These are phyloP conservation scores for Cystobasidium tubakii DNA, from an alignment of 768 basidiomycete genomes.

Conservation along the genomic window DNA sequence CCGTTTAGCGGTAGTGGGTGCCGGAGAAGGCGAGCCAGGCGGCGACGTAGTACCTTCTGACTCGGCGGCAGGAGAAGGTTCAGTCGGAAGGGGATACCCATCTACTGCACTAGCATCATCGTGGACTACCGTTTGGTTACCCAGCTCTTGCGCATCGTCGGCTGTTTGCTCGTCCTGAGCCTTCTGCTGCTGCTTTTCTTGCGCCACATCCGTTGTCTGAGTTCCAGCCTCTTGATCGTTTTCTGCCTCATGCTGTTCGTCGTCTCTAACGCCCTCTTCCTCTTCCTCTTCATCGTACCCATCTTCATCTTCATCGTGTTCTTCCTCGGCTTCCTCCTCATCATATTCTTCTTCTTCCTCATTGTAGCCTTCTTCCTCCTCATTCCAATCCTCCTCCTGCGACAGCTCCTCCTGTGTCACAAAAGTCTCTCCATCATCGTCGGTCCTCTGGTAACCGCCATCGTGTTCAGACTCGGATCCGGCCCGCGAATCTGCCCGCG, in stretches of 20 bases:
- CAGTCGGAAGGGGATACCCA: not conserved
- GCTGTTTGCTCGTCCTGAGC: not conserved
- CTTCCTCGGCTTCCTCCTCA: not conserved
- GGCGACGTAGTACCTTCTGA: not conserved
- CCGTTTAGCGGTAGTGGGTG: not conserved
- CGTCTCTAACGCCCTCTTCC: conserved; percentile 7
- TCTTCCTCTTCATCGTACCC: conserved; percentile 19
- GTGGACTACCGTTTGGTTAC: not conserved
- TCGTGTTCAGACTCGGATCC: not conserved
- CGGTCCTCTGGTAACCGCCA: not conserved
- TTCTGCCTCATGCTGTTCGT: conserved; percentile 9
- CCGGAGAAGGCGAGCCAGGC: not conserved
- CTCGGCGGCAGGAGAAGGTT: not conserved
- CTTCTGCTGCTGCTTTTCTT: not conserved
- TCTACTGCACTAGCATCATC: not conserved
- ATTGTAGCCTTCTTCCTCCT: not conserved
- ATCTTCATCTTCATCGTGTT: not conserved
- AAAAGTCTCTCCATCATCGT: not conserved
- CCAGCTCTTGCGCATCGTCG: not conserved
- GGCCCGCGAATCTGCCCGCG: too few species aligned
- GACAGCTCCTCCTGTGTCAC: not conserved
- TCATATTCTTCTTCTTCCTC: not conserved
- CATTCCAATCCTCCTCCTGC: not conserved
- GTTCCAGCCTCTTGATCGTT: conserved; percentile 9
- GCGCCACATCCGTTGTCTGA: not conserved